Percentiles rank a stretch among this genome's conserved stretches.
These are phyloP conservation scores for Phytophthora crassamura DNA, from an alignment of 352 stramenopile species.

Conservation along the genomic window DNA sequence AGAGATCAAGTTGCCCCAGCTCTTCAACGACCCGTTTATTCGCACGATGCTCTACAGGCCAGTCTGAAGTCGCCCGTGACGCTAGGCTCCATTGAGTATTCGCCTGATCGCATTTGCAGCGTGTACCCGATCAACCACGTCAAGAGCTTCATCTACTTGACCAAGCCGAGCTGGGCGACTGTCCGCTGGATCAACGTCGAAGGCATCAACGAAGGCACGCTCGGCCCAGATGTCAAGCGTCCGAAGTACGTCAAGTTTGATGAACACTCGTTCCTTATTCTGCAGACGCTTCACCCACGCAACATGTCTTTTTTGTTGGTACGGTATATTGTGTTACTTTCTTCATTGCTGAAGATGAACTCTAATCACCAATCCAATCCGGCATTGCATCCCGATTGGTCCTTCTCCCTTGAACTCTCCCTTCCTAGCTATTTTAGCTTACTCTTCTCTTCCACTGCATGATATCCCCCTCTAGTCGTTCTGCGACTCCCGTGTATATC, in stretches of 20 bases:
- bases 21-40: constrained; percentile 74
- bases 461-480: no score
- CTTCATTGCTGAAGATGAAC: no score
- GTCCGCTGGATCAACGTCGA: constrained; percentile 86
- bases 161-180: constrained; percentile 66
- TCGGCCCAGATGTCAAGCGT: constrained; percentile 72
- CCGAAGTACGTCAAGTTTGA: constrained; percentile 89
- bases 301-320: constrained; percentile 6
- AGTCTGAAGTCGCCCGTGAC: constrained; percentile 21
- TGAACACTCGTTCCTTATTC: constrained; percentile 76
- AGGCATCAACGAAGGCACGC: constrained; percentile 70
- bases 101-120: constrained; percentile 69
- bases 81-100: constrained; percentile 79
- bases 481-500: no score
- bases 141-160: constrained; percentile 85
- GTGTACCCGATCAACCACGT: constrained; percentile 72
- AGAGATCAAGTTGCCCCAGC: constrained; percentile 87
- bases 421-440: no score
- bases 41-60: constrained; percentile 31
- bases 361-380: no score
- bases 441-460: no score
- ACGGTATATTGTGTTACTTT: no score
- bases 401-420: no score
- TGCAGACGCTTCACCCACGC: constrained; percentile 58
- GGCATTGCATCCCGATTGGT: no score